A percentile compares a stretch with the other conserved stretches of the same genome.
Evolutionary conservation across 148 eudicot genomes (phyloP).

Genomic region (Silene latifolia): DNA sequence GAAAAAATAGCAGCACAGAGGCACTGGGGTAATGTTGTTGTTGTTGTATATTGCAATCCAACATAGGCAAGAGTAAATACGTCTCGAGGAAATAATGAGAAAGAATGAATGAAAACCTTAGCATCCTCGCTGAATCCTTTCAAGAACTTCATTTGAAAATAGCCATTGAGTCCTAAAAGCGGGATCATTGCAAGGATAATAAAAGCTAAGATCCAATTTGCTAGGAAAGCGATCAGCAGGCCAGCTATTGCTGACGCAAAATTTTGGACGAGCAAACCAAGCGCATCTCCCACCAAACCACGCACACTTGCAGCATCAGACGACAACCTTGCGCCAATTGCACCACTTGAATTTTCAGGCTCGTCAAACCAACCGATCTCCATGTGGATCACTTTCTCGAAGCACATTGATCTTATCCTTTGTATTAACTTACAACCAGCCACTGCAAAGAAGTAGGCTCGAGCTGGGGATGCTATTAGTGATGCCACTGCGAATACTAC

Average conservation of each 20-base stretch:
- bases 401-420: conserved; percentile 12
- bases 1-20: no score
- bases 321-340: conserved; percentile 12
- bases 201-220: conserved; percentile 13
- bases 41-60: no score
- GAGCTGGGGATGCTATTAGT: conserved; percentile 12
- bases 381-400: conserved; percentile 6
- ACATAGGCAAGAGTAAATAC: no score
- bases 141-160: conserved; percentile 7
- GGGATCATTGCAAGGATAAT: conserved; percentile 14
- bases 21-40: no score
- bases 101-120: conserved; percentile 1
- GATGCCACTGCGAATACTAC: conserved; percentile 22
- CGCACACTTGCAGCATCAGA: conserved; percentile 13
- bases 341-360: conserved; percentile 14
- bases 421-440: conserved; percentile 14
- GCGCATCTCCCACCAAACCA: conserved; percentile 12
- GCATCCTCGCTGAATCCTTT: conserved; percentile 13
- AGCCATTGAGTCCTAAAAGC: conserved; percentile 1
- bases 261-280: conserved; percentile 5
- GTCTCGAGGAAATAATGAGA: background rate
- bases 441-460: conserved; percentile 13
- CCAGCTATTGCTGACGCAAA: conserved; percentile 8
- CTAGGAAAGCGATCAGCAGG: conserved; percentile 12
- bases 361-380: conserved; percentile 14